phyloP scores from a whole-genome alignment of 192 early-diverging fungal genomes.

The Mortierella alpina region DNA sequence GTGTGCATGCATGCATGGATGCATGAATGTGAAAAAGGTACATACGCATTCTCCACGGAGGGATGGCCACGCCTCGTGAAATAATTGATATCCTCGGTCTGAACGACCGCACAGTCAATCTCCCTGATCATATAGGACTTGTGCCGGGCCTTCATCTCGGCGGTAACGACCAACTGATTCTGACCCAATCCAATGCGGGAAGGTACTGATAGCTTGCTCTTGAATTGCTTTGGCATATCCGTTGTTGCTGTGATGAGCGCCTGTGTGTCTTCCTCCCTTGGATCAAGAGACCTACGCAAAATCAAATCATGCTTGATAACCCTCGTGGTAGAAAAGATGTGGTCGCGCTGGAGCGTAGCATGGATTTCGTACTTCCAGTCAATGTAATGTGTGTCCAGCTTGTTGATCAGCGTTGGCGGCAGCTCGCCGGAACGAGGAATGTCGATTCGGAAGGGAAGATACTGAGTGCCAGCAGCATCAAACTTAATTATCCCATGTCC shows the following conservation, averaged over 20 bases:
- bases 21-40: not conserved
- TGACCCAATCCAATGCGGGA: constrained; percentile 15
- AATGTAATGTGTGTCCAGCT: constrained; percentile 46
- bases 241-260: constrained; percentile 4
- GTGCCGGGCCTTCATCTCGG: constrained; percentile 36
- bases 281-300: constrained; percentile 19
- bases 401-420: constrained; percentile 41
- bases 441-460: constrained; percentile 41
- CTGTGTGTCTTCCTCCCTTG: not conserved
- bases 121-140: constrained; percentile 45
- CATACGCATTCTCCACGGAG: constrained; percentile 41
- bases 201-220: constrained; percentile 29
- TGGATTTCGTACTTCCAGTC: constrained; percentile 53
- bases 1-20: no score
- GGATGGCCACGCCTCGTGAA: constrained; percentile 25
- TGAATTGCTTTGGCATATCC: constrained; percentile 26
- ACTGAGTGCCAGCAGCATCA: constrained; percentile 21
- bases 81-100: constrained; percentile 41
- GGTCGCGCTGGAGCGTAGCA: constrained; percentile 29
- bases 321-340: constrained; percentile 12
- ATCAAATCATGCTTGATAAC: constrained; percentile 32
- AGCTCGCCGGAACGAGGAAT: constrained; percentile 20
- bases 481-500: constrained; percentile 23
- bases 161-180: constrained; percentile 3
- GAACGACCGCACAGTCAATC: constrained; percentile 36